phyloP scores from a whole-genome alignment of 768 basidiomycete species.

The Cystofilobasidium ferigula region DNA sequence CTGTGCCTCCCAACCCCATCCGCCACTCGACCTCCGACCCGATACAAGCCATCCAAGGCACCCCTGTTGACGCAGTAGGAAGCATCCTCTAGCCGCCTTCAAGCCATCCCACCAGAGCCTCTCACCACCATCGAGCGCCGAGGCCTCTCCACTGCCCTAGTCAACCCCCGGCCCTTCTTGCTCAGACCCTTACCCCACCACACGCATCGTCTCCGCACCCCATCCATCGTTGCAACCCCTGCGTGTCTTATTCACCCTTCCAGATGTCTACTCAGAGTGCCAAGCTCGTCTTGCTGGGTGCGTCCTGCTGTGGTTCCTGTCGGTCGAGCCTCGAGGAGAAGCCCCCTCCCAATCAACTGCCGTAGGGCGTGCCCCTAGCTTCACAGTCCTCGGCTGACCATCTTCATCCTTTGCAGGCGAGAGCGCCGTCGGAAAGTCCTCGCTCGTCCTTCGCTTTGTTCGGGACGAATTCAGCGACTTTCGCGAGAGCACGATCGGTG shows the following conservation, averaged over 20 bases:
- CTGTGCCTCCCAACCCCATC: too few species aligned
- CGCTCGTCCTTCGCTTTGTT: slow-evolving; percentile 88
- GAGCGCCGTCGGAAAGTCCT: slow-evolving; percentile 89
- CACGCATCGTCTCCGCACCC: background rate
- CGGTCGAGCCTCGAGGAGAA: background rate
- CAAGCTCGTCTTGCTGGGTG: slow-evolving; percentile 89
- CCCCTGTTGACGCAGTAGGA: too few species aligned
- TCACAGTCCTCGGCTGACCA: background rate
- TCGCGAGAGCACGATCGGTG: slow-evolving; percentile 29
- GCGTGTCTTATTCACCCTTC: too few species aligned
- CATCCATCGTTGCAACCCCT: background rate
- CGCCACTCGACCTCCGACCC: too few species aligned
- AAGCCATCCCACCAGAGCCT: too few species aligned
- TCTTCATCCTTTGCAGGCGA: slow-evolving; percentile 51
- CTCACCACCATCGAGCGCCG: too few species aligned
- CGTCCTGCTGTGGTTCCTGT: slow-evolving; percentile 30
- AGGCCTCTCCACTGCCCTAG: too few species aligned
- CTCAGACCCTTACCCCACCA: too few species aligned
- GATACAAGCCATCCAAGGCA: too few species aligned
- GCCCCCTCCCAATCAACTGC: background rate
- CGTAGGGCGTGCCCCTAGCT: background rate
- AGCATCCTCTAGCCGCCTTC: too few species aligned
- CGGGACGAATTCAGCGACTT: slow-evolving; percentile 44
- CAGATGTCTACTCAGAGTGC: slow-evolving; percentile 18
- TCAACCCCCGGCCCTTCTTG: too few species aligned